Base-by-base conservation (phyloP, 805 yeast genomes). In the Sungouiella blattae region DNA sequence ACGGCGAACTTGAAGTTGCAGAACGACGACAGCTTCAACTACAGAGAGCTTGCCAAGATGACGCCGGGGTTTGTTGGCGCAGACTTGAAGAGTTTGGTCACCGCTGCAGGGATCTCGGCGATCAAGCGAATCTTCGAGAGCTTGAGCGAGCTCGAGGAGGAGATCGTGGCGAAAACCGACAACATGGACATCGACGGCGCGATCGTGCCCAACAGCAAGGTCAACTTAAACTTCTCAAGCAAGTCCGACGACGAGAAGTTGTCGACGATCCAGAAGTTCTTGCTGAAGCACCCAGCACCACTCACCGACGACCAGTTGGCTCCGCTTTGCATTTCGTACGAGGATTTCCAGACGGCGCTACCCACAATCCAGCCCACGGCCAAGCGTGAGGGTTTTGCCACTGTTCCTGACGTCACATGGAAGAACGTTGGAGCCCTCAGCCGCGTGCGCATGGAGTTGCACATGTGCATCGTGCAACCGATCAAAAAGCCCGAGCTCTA, bases 11-110 rank as follows among this genome's bases (percentile, higher is more conserved):
- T 93, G 46, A 79, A 82, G 50, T 65, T 87, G 26, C 49, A 55
- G 26, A 77, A 77, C 31, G 89, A 86, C 3, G 47, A 37, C 14
- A 20, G 26, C 7, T 77, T 91, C 46, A 87, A 89, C 47, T 86
- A 78, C 56, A 53, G 62, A 28, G 73, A 75, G 41, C 67, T 93
- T 33, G 96, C 98, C 2, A 89, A 89, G 53, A 67, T 86, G 67
- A 93, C 98, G 0, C 97, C 98, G 0, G 98, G 98, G 11, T 93
- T 80, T 60, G 98, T 93, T 5, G 98, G 98, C 34, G 98, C 98
- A 1, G 98, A 93, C 67, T 71, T 93, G 47, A 87, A 88, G 52
- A 94, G 98, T 11, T 71, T 93, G 38, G 94, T 87, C 1, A 80
- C 96, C 0, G 96, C 96, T 3, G 96, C 98, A 0, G 98, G 98